Conservation (phyloP, 1,284 basidiomycete species). For the Fomes fomentarius region DNA sequence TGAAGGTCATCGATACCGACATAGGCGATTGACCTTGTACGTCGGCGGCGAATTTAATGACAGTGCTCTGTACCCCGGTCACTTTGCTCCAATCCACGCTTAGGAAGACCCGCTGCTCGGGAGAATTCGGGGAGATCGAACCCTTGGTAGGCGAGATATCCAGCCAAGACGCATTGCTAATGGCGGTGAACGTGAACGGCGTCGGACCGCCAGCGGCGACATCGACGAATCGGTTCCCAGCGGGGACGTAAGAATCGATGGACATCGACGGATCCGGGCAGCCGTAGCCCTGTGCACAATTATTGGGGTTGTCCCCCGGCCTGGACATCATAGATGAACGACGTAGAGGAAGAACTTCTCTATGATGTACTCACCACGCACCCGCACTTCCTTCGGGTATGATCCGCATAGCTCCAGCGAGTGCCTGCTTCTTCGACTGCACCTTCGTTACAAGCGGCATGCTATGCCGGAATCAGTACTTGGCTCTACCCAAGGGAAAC, state of each 20-base stretch:
- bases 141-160: conserved; percentile 49
- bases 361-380: conserved; percentile 49
- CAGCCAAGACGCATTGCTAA: conserved; percentile 58
- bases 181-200: conserved; percentile 58
- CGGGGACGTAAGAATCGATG: conserved; percentile 58
- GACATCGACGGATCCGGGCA: conserved; percentile 55
- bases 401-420: conserved; percentile 64
- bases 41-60: conserved; percentile 51
- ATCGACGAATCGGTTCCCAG: conserved; percentile 59
- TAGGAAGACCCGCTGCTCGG: conserved; percentile 59
- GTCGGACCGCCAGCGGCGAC: conserved; percentile 62
- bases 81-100: conserved; percentile 66
- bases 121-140: conserved; percentile 49
- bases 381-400: conserved; percentile 61
- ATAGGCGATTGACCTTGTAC: conserved; percentile 41
- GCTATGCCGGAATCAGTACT: too few relatives aligned
- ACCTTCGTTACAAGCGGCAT: conserved; percentile 62
- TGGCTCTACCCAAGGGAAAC: too few relatives aligned
- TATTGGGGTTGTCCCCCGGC: conserved; percentile 63
- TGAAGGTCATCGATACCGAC: conserved; percentile 43
- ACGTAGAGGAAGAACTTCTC: background rate
- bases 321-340: conserved; percentile 31
- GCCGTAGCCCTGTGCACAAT: conserved; percentile 53
- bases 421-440: conserved; percentile 56
- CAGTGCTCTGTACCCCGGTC: conserved; percentile 43